A percentile compares a stretch with the other conserved stretches of the same genome.
These are phyloP conservation scores for Cyberlindnera subsufficiens DNA, from an alignment of 805 yeast species.

Conservation along the genomic window DNA sequence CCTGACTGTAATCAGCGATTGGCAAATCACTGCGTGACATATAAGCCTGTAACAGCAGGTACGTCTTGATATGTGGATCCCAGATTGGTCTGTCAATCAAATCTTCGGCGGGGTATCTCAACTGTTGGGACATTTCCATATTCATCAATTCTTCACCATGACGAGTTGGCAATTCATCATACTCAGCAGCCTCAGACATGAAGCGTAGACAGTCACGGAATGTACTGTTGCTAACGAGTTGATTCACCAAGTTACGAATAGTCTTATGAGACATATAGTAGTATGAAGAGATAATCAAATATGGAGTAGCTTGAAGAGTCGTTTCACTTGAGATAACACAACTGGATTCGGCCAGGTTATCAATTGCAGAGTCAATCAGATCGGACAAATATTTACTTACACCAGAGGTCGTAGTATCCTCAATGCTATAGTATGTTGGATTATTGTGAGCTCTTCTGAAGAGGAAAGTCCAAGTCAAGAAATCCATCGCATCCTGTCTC, in stretches of 20 bases:
- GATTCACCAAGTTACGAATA: constrained; percentile 58
- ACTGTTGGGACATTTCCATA: constrained; percentile 69
- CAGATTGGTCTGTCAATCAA: constrained; percentile 70
- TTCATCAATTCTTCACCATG: constrained; percentile 62
- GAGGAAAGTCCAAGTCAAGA: constrained; percentile 95
- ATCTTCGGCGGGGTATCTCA: constrained; percentile 62
- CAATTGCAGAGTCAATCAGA: constrained; percentile 64
- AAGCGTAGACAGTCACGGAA: constrained; percentile 80
- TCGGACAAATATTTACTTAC: constrained; percentile 70
- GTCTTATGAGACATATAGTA: constrained; percentile 92
- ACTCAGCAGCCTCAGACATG: constrained; percentile 85
- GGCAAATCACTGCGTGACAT: constrained; percentile 85
- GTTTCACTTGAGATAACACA: constrained; percentile 55
- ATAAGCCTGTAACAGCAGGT: constrained; percentile 81
- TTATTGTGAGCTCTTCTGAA: constrained; percentile 89
- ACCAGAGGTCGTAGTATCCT: constrained; percentile 67
- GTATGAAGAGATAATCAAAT: constrained; percentile 78
- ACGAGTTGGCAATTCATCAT: constrained; percentile 75
- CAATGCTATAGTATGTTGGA: constrained; percentile 87
- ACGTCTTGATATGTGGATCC: constrained; percentile 76
- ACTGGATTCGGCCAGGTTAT: constrained; percentile 61
- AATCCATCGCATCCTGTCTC: constrained; percentile 87
- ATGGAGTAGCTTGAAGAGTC: constrained; percentile 61
- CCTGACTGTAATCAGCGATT: constrained; percentile 92
- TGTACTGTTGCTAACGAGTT: constrained; percentile 37